These are phyloP conservation scores for Lachancea sp. DNA, from an alignment of 805 yeast species.

Conservation along the genomic window DNA sequence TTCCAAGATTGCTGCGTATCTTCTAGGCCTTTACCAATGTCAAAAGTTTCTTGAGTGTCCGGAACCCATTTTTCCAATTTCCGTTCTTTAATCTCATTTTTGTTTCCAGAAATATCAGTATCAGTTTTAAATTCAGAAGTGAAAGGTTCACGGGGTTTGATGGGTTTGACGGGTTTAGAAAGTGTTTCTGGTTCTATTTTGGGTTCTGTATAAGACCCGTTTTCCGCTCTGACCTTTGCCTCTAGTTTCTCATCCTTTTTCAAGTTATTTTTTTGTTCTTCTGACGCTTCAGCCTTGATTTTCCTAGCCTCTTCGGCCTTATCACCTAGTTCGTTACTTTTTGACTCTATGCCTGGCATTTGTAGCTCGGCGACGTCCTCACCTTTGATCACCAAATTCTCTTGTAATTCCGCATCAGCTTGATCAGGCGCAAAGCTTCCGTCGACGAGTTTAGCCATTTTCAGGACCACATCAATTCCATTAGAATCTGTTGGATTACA, in stretches of 20 bases:
- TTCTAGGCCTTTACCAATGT: constrained; percentile 30
- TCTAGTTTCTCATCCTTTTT: not conserved
- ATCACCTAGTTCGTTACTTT: constrained; percentile 21
- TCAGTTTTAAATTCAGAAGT: constrained; percentile 64
- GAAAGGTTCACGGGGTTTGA: not conserved
- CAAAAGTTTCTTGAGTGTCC: constrained; percentile 37
- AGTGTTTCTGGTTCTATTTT: not conserved
- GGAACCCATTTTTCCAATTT: constrained; percentile 84
- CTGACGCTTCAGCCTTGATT: constrained; percentile 1
- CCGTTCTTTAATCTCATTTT: constrained; percentile 47
- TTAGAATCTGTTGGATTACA: constrained; percentile 37
- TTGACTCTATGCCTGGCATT: constrained; percentile 31
- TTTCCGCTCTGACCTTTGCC: too few relatives aligned
- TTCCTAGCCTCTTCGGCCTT: constrained; percentile 10
- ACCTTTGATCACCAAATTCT: constrained; percentile 27
- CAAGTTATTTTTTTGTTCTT: not conserved
- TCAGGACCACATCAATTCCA: constrained; percentile 52
- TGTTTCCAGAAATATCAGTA: constrained; percentile 64
- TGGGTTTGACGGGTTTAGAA: not conserved
- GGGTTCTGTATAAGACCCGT: too few relatives aligned
- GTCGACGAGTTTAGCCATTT: constrained; percentile 41
- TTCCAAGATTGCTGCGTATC: constrained; percentile 58
- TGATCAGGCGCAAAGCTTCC: constrained; percentile 34
- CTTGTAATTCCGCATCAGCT: constrained; percentile 18
- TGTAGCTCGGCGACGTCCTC: constrained; percentile 38